Base-by-base conservation (phyloP, 495 filamentous ascomycete species). In the Podospora conica region DNA sequence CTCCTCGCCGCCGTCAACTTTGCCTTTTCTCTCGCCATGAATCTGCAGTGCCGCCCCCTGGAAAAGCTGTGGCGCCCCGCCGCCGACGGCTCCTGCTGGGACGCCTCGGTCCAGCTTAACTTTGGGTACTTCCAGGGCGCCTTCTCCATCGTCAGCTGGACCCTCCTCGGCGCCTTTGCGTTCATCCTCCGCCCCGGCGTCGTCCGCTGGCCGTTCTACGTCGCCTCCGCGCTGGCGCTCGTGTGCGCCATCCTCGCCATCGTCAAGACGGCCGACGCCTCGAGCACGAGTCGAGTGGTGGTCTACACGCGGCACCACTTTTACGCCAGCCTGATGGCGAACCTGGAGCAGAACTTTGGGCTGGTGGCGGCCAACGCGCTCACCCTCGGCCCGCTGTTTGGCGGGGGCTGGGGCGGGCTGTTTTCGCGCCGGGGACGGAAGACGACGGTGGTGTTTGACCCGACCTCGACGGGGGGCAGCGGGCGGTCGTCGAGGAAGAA, bases 71-170 rank as follows among this genome's bases (percentile, higher is more conserved):
- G 77, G 77, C 66, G 72, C 7, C 71, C 73, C 5, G 28, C 65
- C 0, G 70, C 71, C 24, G 53, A 61, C 0, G 77, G 77, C 0
- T 27, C 20, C 9, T 79, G 77, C 58, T 76, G 71, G 68, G 67
- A 72, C 56, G 69, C 72, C n/a, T 65, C 53, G 31, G 70, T 77
- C 11, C 74, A 75, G 66, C 53, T 71, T n/a, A 73, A 75, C 59
- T 74, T 79, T 70, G 74, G 74, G 1, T 77, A 74, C 66, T 73
- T 71, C 48, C 77, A 79, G 48, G 77, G 77, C 9, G 74, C 74
- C 12, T 75, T 79, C 59, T 74, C 73, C 21, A 70, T 79, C 53
- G 75, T 76, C 60, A 71, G 73, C 11, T 75, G 73, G 70, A 67
- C 77, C 24, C 76, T 79, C 53, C 71, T 79, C n/a, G 66, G 74